phyloP scores from a whole-genome alignment of 352 stramenopile species.

The Phytophthora pini region DNA sequence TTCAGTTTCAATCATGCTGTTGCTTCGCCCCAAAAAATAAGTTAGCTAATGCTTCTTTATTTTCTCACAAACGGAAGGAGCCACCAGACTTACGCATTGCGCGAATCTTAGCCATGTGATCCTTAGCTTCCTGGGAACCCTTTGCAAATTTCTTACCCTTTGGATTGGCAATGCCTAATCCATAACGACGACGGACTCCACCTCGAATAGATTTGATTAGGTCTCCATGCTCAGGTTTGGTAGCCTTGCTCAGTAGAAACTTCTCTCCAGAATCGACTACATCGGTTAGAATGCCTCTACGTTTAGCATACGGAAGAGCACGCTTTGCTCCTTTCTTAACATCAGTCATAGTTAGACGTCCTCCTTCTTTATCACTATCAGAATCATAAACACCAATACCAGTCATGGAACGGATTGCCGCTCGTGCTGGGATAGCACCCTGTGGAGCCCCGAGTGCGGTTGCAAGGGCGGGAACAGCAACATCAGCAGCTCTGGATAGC shows the following conservation, averaged over 20 bases:
- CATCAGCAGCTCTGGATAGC: neutral
- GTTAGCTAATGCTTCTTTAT: no score
- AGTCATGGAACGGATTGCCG: neutral
- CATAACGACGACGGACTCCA: slow-evolving; percentile 1
- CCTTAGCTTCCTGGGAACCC: slow-evolving; percentile 3
- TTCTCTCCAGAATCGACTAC: slow-evolving; percentile 10
- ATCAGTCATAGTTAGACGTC: neutral
- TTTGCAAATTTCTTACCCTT: slow-evolving; percentile 3
- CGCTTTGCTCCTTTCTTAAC: slow-evolving; percentile 5
- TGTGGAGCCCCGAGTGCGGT: neutral
- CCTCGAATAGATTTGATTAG: slow-evolving; percentile 10
- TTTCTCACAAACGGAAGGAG: no score
- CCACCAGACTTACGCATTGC: no score
- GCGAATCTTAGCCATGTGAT: slow-evolving; percentile 7
- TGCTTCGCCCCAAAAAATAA: slow-evolving; percentile 13
- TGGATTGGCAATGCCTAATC: slow-evolving; percentile 2
- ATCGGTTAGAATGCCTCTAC: slow-evolving; percentile 16
- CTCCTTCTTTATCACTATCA: slow-evolving; percentile 6
- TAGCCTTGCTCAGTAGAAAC: slow-evolving; percentile 4
- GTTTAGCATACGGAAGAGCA: slow-evolving; percentile 1
- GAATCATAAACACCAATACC: slow-evolving; percentile 8
- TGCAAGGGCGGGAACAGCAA: slow-evolving; percentile 6
- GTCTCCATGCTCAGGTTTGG: slow-evolving; percentile 11
- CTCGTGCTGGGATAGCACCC: slow-evolving; percentile 2
- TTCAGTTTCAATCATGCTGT: slow-evolving; percentile 1